Evolutionary conservation across 2,329 filamentous ascomycete genomes (phyloP).

Genomic region (Calonectria pseudoturangicola): DNA sequence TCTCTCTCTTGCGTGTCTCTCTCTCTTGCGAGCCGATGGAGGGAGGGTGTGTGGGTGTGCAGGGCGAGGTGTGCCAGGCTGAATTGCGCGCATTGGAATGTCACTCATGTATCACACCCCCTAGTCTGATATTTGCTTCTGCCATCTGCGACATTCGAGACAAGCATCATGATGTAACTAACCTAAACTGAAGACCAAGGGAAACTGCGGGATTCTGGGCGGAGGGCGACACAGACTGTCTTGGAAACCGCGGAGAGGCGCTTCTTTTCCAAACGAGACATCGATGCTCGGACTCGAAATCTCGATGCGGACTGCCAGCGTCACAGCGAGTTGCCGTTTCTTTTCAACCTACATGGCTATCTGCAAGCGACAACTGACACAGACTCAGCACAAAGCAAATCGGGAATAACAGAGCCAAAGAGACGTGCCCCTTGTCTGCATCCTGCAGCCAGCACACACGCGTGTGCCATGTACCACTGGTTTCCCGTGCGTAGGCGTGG

Average conservation of each 20-base stretch:
- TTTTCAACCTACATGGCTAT: constrained; percentile 8
- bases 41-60: constrained; percentile 37
- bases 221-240: constrained; percentile 22
- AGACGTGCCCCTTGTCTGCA: constrained; percentile 9
- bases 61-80: constrained; percentile 18
- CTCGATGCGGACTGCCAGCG: constrained; percentile 1
- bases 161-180: constrained; percentile 42
- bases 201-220: constrained; percentile 40
- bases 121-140: constrained; percentile 51
- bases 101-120: constrained; percentile 38
- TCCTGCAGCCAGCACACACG: not conserved
- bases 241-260: constrained; percentile 34
- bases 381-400: constrained; percentile 10
- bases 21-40: constrained; percentile 26
- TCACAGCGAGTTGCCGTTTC: not conserved
- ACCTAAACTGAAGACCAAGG: constrained; percentile 34
- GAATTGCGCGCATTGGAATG: constrained; percentile 39
- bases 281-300: constrained; percentile 10
- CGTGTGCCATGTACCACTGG: constrained; percentile 10
- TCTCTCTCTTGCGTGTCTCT: constrained; percentile 29
- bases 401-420: constrained; percentile 9
- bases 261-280: constrained; percentile 24
- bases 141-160: constrained; percentile 39
- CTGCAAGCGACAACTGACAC: constrained; percentile 24
- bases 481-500: not conserved